Conservation (phyloP, 805 yeast genomes). For the Jamesozyma rosinii region DNA sequence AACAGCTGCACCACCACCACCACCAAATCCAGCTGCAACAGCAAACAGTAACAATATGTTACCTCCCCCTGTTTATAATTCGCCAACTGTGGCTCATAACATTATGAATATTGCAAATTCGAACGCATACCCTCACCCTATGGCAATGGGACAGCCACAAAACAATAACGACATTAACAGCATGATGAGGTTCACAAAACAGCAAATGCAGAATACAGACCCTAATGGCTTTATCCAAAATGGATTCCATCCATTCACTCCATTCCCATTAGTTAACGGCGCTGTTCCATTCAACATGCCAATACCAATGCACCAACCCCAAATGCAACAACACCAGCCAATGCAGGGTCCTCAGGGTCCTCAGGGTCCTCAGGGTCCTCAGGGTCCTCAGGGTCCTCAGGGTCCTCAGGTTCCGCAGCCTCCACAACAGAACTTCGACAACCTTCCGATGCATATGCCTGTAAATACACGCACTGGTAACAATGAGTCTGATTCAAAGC, state of each 20-base stretch:
- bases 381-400: too few relatives aligned
- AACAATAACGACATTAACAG: conserved; percentile 6
- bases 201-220: conserved; percentile 8
- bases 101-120: background rate
- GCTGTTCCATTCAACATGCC: conserved; percentile 8
- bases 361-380: too few relatives aligned
- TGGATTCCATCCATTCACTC: conserved; percentile 27
- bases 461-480: background rate
- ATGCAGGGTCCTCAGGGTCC: too few relatives aligned
- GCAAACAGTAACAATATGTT: background rate
- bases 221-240: conserved; percentile 6
- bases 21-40: background rate
- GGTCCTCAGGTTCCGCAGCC: too few relatives aligned
- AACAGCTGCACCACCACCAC: background rate
- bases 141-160: background rate
- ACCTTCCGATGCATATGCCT: too few relatives aligned
- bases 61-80: background rate
- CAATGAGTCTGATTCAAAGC: conserved; percentile 9
- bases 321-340: conserved; percentile 7
- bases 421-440: conserved; percentile 7
- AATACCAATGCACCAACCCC: conserved; percentile 5
- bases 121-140: background rate
- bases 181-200: background rate
- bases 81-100: background rate
- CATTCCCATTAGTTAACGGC: conserved; percentile 27